Evolutionary conservation across 1,284 basidiomycete genomes (phyloP), one percentile per base, ranked within the genome.

Genomic region (Apiotrichum porosum): DNA sequence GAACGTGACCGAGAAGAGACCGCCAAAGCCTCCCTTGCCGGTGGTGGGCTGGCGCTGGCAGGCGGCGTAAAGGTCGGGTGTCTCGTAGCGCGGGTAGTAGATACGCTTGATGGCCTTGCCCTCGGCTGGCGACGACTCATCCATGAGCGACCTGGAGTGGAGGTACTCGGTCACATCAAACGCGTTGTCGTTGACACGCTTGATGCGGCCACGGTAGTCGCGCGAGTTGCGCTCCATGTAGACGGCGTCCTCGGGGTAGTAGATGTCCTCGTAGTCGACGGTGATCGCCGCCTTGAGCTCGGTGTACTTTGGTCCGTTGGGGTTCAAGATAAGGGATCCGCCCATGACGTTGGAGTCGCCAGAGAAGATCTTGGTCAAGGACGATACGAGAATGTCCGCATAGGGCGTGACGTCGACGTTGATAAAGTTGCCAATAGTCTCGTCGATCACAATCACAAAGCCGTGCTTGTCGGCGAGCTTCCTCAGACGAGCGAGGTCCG

Each of bases 181-280:
- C 3, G 94, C 80, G 68, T 95, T 97, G 43, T 73, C 69, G 71
- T 98, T 89, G 70, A 97, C 90, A 47, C 78, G 71, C 49, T 78
- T 78, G 57, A 93, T 81, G 46, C 94, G 86, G 9, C 76, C 76
- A 42, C 80, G 77, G 76, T 97, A 97, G 74, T 97, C 85, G 43
- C 94, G 88, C 18, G 91, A 95, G 74, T 98, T 98, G 59, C 94
- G 86, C 71, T 98, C 94, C 85, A 98, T 88, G 77, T 86, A 97
- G 45, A 97, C 83, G 28, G 90, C 90, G 67, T 98, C 95, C 71
- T 94, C 88, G 63, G 83, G 80, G 66, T 86, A 97, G 74, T 89
- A 95, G 22, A 77, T 78, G 67, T 98, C 94, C 70, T 95, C 88
- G 71, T 86, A 97, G 4, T 72, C 77, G 10, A 72, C 66, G n/a